Base-by-base conservation (phyloP, 495 filamentous ascomycete genomes). In the Penicillium cosmopolitanum region DNA sequence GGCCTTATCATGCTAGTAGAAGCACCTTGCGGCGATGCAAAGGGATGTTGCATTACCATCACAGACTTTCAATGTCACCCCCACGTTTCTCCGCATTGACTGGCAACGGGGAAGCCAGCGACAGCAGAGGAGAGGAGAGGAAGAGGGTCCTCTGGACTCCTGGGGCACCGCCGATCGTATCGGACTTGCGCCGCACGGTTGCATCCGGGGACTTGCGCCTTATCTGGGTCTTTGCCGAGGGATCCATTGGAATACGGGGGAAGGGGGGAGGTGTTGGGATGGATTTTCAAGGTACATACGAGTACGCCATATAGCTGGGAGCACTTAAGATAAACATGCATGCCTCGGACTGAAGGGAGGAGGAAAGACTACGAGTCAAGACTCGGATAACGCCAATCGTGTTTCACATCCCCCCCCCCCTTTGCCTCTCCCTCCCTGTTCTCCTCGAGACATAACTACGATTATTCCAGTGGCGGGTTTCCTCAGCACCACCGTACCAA, bases 21-120 rank as follows among this genome's bases (percentile, higher is more conserved):
- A 56, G 62, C 51, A 58, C 66, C 61, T 65, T 67, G 56, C 28
- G 28, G 28, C 28, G 28, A 51, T 63, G 51, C 55, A 59, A 56
- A 55, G 57, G 58, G 57, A 64, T 62, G 66, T 69, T 69, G 64
- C 66, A 69, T 69, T 44, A 28, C 47, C 9, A 38, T 38, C 19
- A 50, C 16, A 23, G 23, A 23, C n/a, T 44, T 19, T 42, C 33
- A 42, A 58, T 58, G 48, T 50, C 61, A 62, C 61, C 66, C 64
- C 64, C 64, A 64, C 64, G 63, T 46, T 66, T 69, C 66, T 69
- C 66, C 64, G 64, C 66, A 69, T 57, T 33, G 34, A 18, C 50
- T 16, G 16, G 36, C 55, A 43, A 44, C 28, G 48, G 53, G 18
- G 56, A 31, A 31, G 28, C 5, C 28, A 1, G 28, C 28, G 28